Evolutionary conservation across 73 alveolate genomes (phyloP), one percentile per base, ranked within the genome.

Genomic region (Paramecium sonneborni): DNA sequence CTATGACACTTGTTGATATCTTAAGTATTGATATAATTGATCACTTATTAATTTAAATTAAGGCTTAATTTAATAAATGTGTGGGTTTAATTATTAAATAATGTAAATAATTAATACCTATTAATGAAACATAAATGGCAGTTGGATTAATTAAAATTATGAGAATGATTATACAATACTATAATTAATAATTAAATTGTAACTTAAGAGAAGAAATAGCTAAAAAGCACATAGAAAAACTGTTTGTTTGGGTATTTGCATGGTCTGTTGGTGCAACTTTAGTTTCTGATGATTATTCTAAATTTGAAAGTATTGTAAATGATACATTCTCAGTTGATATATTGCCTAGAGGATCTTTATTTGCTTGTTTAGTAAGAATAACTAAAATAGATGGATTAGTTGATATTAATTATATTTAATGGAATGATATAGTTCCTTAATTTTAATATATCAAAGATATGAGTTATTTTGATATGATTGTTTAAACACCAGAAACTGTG

Each of bases 401-500:
- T 30, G 95, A 92, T 14, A 48, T 69, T 32, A 76, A 86, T 39
- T 94, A 89, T 92, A 72, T 30, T 15, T 95, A 86, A 35, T 96
- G 97, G 97, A 85, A 70, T 44, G 94, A 93, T 37, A 79, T 90
- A 3, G 93, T 94, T 0, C 98, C 97, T 28, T 82, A 79, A 24
- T 96, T 94, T 76, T 48, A 84, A 52, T 96, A 94, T 72, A 92
- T 93, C 30, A 79, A 92, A 14, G 91, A 69, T 23, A 56, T 87
- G 91, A 92, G 97, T 39, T 96, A 94, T 93, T 95, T 96, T 93
- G 95, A 95, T 26, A 35, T 96, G 68, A 85, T 96, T 55, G 99
- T 98, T 3, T 99, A 99, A 39, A 98, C 99, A 15, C 95, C 94
- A 41, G 99, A 98, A 82, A 98, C 99, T 46, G 98, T 97, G 69